A percentile compares a stretch with the other conserved stretches of the same genome.
Conservation (phyloP, 148 eudicot genomes). For the Pharnaceum exiguum region DNA sequence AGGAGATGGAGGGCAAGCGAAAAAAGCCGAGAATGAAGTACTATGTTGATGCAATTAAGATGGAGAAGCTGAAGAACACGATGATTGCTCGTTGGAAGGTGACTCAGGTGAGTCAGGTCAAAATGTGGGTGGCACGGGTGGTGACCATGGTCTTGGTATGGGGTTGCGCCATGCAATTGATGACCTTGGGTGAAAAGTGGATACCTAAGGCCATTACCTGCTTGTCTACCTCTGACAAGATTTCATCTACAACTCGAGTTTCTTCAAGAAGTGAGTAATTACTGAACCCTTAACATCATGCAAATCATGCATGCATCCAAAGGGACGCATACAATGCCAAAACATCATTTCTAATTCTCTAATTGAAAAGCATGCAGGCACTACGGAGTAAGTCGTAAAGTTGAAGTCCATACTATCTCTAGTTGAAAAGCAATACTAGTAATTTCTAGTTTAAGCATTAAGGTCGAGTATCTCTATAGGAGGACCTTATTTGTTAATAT, state of each 20-base stretch:
- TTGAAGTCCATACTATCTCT: too few species aligned
- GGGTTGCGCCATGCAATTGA: constrained; percentile 31
- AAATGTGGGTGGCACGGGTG: constrained; percentile 24
- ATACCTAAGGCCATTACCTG: constrained; percentile 12
- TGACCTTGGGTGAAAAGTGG: constrained; percentile 20
- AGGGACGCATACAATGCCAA: too few species aligned
- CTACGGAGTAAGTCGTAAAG: too few species aligned
- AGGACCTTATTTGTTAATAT: too few species aligned
- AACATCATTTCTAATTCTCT: too few species aligned
- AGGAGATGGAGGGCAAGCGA: background rate
- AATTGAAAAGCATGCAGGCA: too few species aligned
- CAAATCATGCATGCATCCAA: background rate
- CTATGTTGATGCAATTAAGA: constrained; percentile 9
- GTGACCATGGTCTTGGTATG: constrained; percentile 27
- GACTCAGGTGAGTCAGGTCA: constrained; percentile 20
- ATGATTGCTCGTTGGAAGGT: constrained; percentile 20
- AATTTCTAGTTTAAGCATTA: too few species aligned
- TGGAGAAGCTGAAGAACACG: constrained; percentile 22
- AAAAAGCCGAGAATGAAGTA: constrained; percentile 4
- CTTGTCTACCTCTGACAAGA: constrained; percentile 13
- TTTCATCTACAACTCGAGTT: constrained; percentile 1
- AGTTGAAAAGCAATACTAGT: too few species aligned
- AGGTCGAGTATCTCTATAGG: too few species aligned
- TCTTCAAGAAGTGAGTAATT: constrained; percentile 27
- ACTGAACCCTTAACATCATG: background rate